These are phyloP conservation scores for Scytalidium sp. DNA, from an alignment of 2,329 filamentous ascomycete species.

Conservation along the genomic window DNA sequence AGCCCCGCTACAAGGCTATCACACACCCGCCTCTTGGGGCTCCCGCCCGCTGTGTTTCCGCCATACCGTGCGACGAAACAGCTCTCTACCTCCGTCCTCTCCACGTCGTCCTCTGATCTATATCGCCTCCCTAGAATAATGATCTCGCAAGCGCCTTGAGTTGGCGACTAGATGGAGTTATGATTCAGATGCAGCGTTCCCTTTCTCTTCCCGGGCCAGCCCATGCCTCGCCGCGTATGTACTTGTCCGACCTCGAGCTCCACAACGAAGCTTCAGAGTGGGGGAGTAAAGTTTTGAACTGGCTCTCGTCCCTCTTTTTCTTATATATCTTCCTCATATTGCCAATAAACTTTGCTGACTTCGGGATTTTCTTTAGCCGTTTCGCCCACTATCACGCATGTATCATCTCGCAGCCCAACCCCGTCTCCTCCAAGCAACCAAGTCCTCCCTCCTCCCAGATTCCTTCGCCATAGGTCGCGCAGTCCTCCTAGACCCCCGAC, in stretches of 20 bases:
- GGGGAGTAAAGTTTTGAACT: background rate
- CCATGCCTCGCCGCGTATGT: slow-evolving; percentile 32
- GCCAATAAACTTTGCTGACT: slow-evolving; percentile 10
- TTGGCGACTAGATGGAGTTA: slow-evolving; percentile 25
- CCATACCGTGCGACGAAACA: background rate
- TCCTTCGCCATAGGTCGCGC: slow-evolving; percentile 50
- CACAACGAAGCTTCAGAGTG: background rate
- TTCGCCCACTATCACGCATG: slow-evolving; percentile 48
- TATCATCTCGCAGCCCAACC: slow-evolving; percentile 52
- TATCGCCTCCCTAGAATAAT: background rate
- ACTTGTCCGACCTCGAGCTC: slow-evolving; percentile 1
- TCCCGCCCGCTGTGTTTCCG: background rate
- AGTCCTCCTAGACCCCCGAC: slow-evolving; percentile 51
- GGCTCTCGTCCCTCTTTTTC: background rate
- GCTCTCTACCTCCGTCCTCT: background rate
- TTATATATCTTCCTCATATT: background rate
- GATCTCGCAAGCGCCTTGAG: slow-evolving; percentile 8
- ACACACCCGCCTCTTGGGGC: slow-evolving; percentile 3
- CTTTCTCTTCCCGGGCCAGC: slow-evolving; percentile 31
- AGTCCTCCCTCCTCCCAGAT: slow-evolving; percentile 41
- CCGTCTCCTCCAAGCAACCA: slow-evolving; percentile 52
- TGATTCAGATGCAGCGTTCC: slow-evolving; percentile 33
- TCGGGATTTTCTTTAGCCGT: slow-evolving; percentile 35
- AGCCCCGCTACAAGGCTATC: slow-evolving; percentile 5
- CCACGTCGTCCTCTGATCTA: background rate